Evolutionary conservation across 2,329 filamentous ascomycete genomes (phyloP), one percentile per base, ranked within the genome.

Genomic region (Dactylellina parvicollis): DNA sequence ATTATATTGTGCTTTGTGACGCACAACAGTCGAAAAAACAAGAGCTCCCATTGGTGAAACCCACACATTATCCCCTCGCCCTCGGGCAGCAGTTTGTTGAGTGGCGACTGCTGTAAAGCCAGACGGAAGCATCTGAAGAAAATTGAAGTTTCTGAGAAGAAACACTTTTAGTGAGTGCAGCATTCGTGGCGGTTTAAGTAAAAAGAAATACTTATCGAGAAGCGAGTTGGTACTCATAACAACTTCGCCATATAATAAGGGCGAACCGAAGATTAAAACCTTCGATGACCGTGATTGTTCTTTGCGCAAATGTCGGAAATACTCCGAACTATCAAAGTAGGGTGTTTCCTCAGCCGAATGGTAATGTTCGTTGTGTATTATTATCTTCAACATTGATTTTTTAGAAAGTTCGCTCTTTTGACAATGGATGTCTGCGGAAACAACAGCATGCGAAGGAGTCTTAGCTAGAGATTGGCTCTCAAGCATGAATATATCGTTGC

Each of bases 221-320:
- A 98, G 84, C 0, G 93, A 96, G 81, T 94, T 96, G 26, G 95
- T 99, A 80, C 92, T 96, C 1, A 94, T 97, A 14, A 97, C 85
- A 4, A 96, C 92, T 80, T 97, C 92, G 59, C 90, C 93, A 78
- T 98, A 98, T 75, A 98, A 83, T 2, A 99, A 81, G 55, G 86
- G 83, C 55, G 88, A 86, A 3, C 95, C 95, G 84, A 96, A 98
- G 3, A 14, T 42, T 2, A 36, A 9, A 5, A n/a, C 16, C 3
- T 22, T 86, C 82, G 32, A 20, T 40, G 1, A 64, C 67, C 5
- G 60, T 24, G 22, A 61, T 80, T 1, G 85, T 84, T 50, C 86
- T 84, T 3, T 79, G 80, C 26, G 77, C 76, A 72, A 22, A 46
- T 47, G 20, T 59, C 46, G 50, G 18, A 72, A 65, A 28, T 72